Base-by-base conservation (phyloP, 148 eudicot genomes). In the Camellia japonica region DNA sequence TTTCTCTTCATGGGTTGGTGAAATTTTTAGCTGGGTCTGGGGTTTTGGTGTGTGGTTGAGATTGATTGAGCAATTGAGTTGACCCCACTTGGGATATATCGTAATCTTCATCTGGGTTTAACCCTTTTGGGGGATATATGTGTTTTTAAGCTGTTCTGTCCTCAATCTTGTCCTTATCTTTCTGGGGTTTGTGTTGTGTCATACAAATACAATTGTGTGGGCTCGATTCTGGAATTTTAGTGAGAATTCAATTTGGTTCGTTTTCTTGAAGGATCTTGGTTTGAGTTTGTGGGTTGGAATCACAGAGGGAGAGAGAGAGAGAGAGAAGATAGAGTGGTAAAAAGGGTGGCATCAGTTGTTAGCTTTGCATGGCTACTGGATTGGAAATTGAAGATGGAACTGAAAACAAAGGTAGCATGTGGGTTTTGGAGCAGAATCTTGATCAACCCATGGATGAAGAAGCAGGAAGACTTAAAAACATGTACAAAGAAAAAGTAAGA, bases 371-470 rank as follows among this genome's bases (percentile, higher is more conserved):
- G 94, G 90, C 82, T 51, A 86, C 88, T 78, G 80, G 63, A 67
- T 73, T 61, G 75, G 91, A 78, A 56, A 68, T 78, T 76, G 89
- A 84, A 72, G 93, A 84, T 74, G 90, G 72, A 5, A 83, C 69
- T 72, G 89, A 82, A 52, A 80, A 82, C 47, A 89, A 78, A 83
- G 97, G 97, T 15, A 85, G 94, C 83, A 92, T 94, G 94, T 97
- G 98, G 98, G 98, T 64, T 81, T 89, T 97, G 92, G 98, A 92
- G 62, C 97, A 91, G 83, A 94, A 86, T 87, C 93, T 97, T 81
- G 98, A 94, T 81, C 98, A 94, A 82, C 91, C 95, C 74, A 91
- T 92, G 97, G 98, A 94, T 83, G 97, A 92, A 85, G 98, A 94
- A 79, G 97, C 98, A 78, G 99, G 92, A 78, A 94, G 87, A 81